Base-by-base conservation (phyloP, 2,329 filamentous ascomycete genomes). In the Colletotrichum coccodes region DNA sequence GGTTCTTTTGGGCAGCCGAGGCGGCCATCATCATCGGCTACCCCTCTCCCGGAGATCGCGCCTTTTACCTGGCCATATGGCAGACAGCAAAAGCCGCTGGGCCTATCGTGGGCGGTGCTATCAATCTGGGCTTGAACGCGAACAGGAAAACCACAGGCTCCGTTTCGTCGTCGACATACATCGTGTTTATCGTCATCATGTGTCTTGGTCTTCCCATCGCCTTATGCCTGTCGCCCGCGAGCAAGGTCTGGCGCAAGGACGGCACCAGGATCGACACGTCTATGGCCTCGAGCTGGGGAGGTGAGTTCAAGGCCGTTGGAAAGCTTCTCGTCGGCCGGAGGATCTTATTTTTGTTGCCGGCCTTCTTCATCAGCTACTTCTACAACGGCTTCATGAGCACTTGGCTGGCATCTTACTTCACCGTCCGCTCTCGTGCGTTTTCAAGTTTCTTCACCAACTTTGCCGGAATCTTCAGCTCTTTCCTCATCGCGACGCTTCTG, bases 171-270 rank as follows among this genome's bases (percentile, higher is more conserved):
- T 85, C 85, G 0, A 90, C 92, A 0, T 92, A 89, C 72, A 79
- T 90, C 9, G 79, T 91, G 8, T 93, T 93, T 73, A 91, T 93
- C 63, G 89, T 87, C 0, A 77, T 93, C 0, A 91, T 93, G 72
- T 86, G 86, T 0, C 66, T 85, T 0, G 90, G 88, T 0, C 89
- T 90, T 0, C 83, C 92, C 36, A 86, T 87, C 0, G 90, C 85
- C 0, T 74, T 91, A 1, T 78, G 92, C 0, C 76, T 93, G 8
- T 91, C 85, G 23, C 78, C 77, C 0, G 91, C 91, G 0, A 77
- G 78, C 0, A 80, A 87, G 42, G 90, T 92, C 0, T 83, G 92
- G 75, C 83, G 91, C 1, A 86, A 83, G 1, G 90, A 92, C 68
- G 90, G 91, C 0, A 82, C 85, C 2, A 82, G 80, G 2, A 90